A percentile compares a stretch with the other conserved stretches of the same genome.
Conservation (phyloP, 208 protist species). For the Trichomonas vaginalis region DNA sequence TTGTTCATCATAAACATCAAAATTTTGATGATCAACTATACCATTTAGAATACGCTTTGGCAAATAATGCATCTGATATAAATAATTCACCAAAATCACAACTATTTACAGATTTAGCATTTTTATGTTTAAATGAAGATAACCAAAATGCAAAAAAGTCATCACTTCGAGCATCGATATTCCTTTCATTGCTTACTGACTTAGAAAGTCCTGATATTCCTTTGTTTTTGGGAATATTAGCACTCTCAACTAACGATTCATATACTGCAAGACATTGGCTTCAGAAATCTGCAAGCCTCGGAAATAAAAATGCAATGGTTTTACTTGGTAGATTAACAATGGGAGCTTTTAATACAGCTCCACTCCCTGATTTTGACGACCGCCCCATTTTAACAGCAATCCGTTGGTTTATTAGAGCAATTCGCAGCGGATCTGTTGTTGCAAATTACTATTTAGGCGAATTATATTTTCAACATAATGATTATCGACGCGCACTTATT, state of each 20-base stretch:
- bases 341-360: background rate
- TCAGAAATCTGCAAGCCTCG: background rate
- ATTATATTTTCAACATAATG: background rate
- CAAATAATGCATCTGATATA: background rate
- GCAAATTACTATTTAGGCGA: background rate
- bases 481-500: background rate
- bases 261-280: background rate
- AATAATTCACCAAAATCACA: background rate
- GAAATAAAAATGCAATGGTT: background rate
- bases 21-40: background rate
- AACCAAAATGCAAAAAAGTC: background rate
- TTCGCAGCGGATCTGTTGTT: background rate
- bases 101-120: background rate
- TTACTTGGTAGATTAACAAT: background rate
- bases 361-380: background rate
- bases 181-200: background rate
- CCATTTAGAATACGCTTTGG: background rate
- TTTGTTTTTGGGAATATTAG: background rate
- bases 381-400: background rate
- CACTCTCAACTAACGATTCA: background rate
- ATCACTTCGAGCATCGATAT: background rate
- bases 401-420: background rate
- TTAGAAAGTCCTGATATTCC: background rate
- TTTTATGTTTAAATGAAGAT: background rate
- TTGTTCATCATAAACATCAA: background rate